Evolutionary conservation across 1,284 basidiomycete species (phyloP).

Genomic region (Ganoderma multipileum): DNA sequence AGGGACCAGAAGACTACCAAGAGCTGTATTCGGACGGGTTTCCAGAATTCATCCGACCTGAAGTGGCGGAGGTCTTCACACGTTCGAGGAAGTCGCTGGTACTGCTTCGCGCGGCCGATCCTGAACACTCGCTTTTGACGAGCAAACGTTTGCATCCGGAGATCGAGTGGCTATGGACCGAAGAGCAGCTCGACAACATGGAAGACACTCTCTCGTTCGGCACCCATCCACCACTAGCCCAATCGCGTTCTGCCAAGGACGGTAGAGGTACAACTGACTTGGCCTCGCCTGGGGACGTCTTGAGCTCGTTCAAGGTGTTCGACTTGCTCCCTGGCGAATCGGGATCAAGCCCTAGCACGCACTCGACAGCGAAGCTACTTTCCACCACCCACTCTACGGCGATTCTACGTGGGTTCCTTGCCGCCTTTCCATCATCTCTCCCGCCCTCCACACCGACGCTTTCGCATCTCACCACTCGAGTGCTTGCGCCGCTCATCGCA

Average conservation of each 20-base stretch:
- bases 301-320: constrained; percentile 62
- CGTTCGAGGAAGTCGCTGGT: constrained; percentile 71
- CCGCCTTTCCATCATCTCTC: constrained; percentile 60
- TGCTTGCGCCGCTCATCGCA: constrained; percentile 61
- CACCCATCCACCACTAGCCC: not conserved
- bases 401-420: constrained; percentile 55
- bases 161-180: constrained; percentile 75
- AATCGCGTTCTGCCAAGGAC: not conserved
- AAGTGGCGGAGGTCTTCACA: constrained; percentile 57
- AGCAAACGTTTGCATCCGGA: constrained; percentile 36
- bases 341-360: not conserved
- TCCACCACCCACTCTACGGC: constrained; percentile 34
- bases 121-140: constrained; percentile 61
- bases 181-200: constrained; percentile 50
- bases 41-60: constrained; percentile 64
- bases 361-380: constrained; percentile 6
- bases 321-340: constrained; percentile 67
- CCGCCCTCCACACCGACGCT: constrained; percentile 72
- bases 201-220: constrained; percentile 44
- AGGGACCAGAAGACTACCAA: constrained; percentile 17
- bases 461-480: constrained; percentile 59
- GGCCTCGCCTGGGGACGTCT: constrained; percentile 32
- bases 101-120: constrained; percentile 64
- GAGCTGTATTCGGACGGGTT: constrained; percentile 49
- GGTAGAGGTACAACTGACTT: not conserved